Base-by-base conservation (phyloP, 148 eudicot genomes). In the Suaeda aralocaspica region DNA sequence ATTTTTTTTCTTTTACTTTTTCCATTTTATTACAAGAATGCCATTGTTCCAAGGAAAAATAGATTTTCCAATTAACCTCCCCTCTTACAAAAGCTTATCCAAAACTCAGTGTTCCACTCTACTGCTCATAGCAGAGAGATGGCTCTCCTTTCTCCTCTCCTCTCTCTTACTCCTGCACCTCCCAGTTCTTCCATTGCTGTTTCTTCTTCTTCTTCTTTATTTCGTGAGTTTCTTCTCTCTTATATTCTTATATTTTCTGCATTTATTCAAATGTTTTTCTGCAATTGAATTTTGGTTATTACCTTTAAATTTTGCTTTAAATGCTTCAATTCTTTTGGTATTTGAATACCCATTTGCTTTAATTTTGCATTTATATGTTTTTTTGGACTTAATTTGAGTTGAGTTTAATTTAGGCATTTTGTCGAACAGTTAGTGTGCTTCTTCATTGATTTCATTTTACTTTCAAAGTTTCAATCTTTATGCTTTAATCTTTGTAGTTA, bases 101-200 rank as follows among this genome's bases (percentile, higher is more conserved):
- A 74, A 10, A 66, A 66, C 30, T 11, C 26, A 22, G 25, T 13
- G 26, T 44, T 10, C 0, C 31, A 24, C 3, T 9, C 41, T 19
- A 45, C 28, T 15, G 53, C 22, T 50, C 26, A 12, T 15, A 28
- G 44, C 66, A 36, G 60, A 59, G 42, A 75, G 62, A 76, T 77
- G 74, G 80, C 75, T 18, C 78, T 70, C 62, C 50, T 69, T 10
- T 78, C 78, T 10, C 68, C 78, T 58, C 55, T 74, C 67, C 39
- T 65, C 34, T 70, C 82, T 58, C 67, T 70, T 49, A 64, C 71
- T 39, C 60, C 67, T 41, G 31, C 57, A 1, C 33, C 69, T 70
- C 78, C 56, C 31, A 24, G 29, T 16, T 49, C 52, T 51, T 50
- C 71, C 62, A 45, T 69, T 21, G 41, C 67, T 13, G 9, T 59